Conservation (phyloP, 805 yeast species). For the Teunomyces atbi region DNA sequence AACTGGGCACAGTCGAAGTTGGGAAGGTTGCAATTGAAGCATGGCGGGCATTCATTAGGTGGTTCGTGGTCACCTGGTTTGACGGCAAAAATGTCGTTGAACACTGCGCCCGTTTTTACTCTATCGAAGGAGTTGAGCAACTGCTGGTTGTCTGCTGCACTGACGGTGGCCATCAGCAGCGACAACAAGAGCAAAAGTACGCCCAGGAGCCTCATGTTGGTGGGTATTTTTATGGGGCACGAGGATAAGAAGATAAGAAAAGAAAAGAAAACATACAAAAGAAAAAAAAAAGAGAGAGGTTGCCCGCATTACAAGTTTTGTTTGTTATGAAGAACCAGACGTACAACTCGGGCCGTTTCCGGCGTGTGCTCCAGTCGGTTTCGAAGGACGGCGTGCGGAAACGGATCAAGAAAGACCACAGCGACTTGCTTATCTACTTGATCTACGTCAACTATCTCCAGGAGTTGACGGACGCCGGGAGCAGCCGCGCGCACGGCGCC, state of each 20-base stretch:
- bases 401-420: conserved; percentile 34
- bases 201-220: no score
- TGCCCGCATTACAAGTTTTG: not conserved
- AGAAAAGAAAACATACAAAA: no score
- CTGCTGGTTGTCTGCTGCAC: no score
- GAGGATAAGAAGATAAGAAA: no score
- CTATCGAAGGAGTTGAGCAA: no score
- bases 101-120: conserved; percentile 19
- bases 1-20: conserved; percentile 88
- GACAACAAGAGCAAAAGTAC: no score
- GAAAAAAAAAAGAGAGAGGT: no score
- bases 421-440: conserved; percentile 45
- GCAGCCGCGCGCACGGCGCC: conserved; percentile 34
- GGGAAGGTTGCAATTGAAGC: conserved; percentile 93
- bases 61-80: not conserved
- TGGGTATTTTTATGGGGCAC: no score
- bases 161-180: no score
- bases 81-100: conserved; percentile 20
- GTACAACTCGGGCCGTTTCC: conserved; percentile 18
- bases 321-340: conserved; percentile 9
- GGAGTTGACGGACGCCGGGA: conserved; percentile 40
- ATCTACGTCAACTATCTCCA: conserved; percentile 48
- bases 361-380: conserved; percentile 19
- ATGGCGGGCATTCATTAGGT: conserved; percentile 65
- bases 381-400: conserved; percentile 9